phyloP scores from a whole-genome alignment of 805 yeast genomes.

The Blastobotrys muscicola region DNA sequence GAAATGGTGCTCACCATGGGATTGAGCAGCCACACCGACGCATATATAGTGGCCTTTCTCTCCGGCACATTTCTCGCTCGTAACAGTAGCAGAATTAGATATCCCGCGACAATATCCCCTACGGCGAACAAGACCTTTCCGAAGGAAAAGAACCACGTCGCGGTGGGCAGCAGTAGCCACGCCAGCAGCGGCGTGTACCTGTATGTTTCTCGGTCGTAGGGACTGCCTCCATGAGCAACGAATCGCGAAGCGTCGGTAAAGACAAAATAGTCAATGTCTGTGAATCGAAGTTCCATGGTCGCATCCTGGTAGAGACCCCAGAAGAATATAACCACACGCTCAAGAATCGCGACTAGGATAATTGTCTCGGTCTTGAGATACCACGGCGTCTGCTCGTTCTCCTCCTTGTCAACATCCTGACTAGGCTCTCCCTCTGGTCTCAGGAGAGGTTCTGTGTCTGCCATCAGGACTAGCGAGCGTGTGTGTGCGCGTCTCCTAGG shows the following conservation, averaged over 20 bases:
- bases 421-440: no score
- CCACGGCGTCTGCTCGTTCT: not conserved
- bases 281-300: conserved; percentile 69
- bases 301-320: conserved; percentile 87
- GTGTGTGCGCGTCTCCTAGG: no score
- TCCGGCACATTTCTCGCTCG: conserved; percentile 23
- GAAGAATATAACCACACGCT: conserved; percentile 52
- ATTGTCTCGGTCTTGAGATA: conserved; percentile 13
- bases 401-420: not conserved
- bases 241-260: conserved; percentile 85
- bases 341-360: conserved; percentile 21
- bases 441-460: no score
- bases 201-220: conserved; percentile 80
- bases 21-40: conserved; percentile 76
- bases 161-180: conserved; percentile 71
- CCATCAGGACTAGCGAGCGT: no score
- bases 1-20: conserved; percentile 93
- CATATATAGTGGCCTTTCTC: conserved; percentile 33
- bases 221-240: conserved; percentile 55
- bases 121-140: conserved; percentile 73
- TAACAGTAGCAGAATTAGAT: conserved; percentile 40
- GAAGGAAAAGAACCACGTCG: conserved; percentile 40
- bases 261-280: conserved; percentile 90
- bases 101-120: conserved; percentile 77
- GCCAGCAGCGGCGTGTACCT: conserved; percentile 87